Evolutionary conservation across 2,329 filamentous ascomycete genomes (phyloP).

Genomic region (Trichoderma cornu-damae): DNA sequence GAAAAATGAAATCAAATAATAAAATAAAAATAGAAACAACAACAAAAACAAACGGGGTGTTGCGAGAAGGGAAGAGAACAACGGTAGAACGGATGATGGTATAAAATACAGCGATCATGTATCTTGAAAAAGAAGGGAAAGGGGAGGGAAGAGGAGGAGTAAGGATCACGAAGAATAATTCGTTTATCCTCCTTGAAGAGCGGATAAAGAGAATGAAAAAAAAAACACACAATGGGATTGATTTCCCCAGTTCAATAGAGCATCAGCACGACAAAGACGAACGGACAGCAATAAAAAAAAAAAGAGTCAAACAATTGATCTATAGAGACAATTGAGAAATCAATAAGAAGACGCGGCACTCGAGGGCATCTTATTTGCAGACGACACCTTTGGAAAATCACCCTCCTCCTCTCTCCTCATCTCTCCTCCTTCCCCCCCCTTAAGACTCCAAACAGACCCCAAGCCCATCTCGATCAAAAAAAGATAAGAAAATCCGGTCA

Average conservation of each 20-base stretch:
- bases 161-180: neutral
- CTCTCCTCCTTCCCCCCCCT: too few relatives aligned
- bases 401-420: too few relatives aligned
- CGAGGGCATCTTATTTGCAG: neutral
- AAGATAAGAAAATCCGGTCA: neutral
- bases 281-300: neutral
- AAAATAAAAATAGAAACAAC: neutral
- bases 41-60: neutral
- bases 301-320: neutral
- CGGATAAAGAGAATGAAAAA: neutral
- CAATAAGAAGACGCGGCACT: neutral
- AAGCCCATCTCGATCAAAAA: neutral
- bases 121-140: neutral
- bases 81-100: neutral
- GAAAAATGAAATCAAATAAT: too few relatives aligned
- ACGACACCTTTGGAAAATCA: neutral
- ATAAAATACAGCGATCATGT: neutral
- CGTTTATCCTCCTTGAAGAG: neutral
- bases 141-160: neutral
- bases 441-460: neutral
- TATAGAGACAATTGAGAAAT: conserved; percentile 4
- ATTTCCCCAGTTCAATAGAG: neutral
- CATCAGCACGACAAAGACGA: neutral
- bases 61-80: neutral
- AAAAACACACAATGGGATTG: neutral